Base-by-base conservation (phyloP, 305 asterid genomes). In the Plantago rigida region DNA sequence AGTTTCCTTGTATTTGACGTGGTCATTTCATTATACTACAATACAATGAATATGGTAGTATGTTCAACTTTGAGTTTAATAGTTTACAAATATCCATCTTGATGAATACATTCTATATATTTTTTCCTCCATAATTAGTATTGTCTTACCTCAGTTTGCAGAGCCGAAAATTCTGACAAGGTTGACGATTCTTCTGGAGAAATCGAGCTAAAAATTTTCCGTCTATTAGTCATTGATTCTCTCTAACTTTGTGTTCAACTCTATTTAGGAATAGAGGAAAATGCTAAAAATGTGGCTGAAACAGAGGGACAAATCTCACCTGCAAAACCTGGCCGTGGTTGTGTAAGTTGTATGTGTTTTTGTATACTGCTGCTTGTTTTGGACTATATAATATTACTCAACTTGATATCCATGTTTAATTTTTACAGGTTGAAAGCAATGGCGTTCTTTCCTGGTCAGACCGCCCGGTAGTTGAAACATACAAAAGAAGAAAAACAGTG, bases 311-410 rank as follows among this genome's bases (percentile, higher is more conserved):
- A 59, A 57, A 67, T 75, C 71, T 77, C 81, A 47, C 79, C 82
- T 54, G 84, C 55, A 45, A 65, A 72, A 69, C 76, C 81, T 79
- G 95, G 92, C 84, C 94, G 89, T 83, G 87, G 84, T 85, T 85
- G 86, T 93, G 99, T 93, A 93, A 93, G 97, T 93, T 93, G 95
- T 89, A 92, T 84, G 96, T 88, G 87, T 81, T 83, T 86, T 65
- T 78, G 79, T 81, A 74, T 82, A 65, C 78, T 66, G 77, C 58
- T 59, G 70, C 72, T 74, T 62, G 51, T 77, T 75, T 69, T 67
- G 63, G 70, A 71, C 74, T 69, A 65, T 50, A 78, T 70, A 22
- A 77, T 70, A 67, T 52, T 77, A 60, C 82, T 78, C 79, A 78
- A 63, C 80, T 62, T 89, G 78, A 86, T 82, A 71, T 78, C 67